Evolutionary conservation across 1,284 basidiomycete species (phyloP).

Genomic region (Moniliophthora roreri): DNA sequence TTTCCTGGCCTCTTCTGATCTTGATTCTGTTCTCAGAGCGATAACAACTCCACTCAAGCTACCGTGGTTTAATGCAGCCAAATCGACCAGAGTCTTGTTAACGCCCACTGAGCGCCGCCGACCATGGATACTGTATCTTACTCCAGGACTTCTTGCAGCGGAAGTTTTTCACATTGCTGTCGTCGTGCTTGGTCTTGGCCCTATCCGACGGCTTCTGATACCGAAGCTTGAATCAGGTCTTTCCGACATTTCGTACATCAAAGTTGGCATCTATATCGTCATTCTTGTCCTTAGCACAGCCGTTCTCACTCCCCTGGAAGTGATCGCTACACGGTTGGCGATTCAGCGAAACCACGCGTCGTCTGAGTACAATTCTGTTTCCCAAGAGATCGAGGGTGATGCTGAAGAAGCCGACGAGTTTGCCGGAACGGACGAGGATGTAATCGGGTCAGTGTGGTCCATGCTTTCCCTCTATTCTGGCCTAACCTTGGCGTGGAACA

Average conservation of each 20-base stretch:
- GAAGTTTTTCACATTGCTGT: slow-evolving; percentile 65
- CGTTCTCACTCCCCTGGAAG: slow-evolving; percentile 80
- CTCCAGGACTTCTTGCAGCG: slow-evolving; percentile 77
- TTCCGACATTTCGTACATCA: slow-evolving; percentile 42
- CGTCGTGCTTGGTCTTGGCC: slow-evolving; percentile 62
- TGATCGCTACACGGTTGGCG: slow-evolving; percentile 77
- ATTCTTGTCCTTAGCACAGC: slow-evolving; percentile 61
- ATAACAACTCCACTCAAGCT: slow-evolving; percentile 87
- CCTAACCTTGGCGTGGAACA: slow-evolving; percentile 24
- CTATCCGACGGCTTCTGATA: slow-evolving; percentile 65
- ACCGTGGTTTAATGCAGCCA: slow-evolving; percentile 60
- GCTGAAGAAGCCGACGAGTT: slow-evolving; percentile 67
- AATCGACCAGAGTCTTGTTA: slow-evolving; percentile 72
- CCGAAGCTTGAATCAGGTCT: slow-evolving; percentile 41
- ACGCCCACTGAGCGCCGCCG: slow-evolving; percentile 80
- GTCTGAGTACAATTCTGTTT: slow-evolving; percentile 67
- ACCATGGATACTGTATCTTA: slow-evolving; percentile 82
- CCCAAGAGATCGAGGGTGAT: slow-evolving; percentile 71
- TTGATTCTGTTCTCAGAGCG: slow-evolving; percentile 44
- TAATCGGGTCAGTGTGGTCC: slow-evolving; percentile 66
- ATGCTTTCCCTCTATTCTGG: background rate
- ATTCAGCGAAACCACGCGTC: slow-evolving; percentile 84
- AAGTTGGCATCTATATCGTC: slow-evolving; percentile 59
- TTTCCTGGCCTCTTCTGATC: background rate
- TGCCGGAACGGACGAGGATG: slow-evolving; percentile 80